phyloP scores from a whole-genome alignment of 345 rosid species.

The Crucihimalaya himalaica region DNA sequence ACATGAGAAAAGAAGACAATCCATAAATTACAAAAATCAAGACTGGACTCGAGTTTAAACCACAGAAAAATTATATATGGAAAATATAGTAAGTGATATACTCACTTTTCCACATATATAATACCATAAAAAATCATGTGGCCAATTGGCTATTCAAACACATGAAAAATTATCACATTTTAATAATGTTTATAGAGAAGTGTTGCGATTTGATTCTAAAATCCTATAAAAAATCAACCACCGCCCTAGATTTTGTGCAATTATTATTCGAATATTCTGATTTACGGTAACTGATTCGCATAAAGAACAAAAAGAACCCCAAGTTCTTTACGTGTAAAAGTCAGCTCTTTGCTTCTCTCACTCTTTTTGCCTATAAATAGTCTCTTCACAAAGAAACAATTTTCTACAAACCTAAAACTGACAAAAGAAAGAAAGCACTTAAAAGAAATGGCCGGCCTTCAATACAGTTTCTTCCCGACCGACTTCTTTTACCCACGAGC shows the following conservation, averaged over 20 bases:
- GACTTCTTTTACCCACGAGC: slow-evolving; percentile 60
- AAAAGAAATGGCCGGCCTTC: slow-evolving; percentile 49
- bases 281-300: slow-evolving; percentile 19
- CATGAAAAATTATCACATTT: not conserved
- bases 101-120: not conserved
- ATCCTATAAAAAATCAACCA: not conserved
- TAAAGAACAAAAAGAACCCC: slow-evolving; percentile 4
- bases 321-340: not conserved
- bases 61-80: not conserved
- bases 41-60: not conserved
- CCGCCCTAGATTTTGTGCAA: not conserved
- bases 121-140: not conserved
- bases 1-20: too few relatives aligned
- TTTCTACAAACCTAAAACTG: slow-evolving; percentile 8
- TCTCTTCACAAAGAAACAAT: not conserved
- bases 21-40: not conserved
- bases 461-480: slow-evolving; percentile 56
- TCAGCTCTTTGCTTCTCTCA: slow-evolving; percentile 4
- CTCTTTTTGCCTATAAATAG: slow-evolving; percentile 31
- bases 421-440: not conserved
- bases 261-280: slow-evolving; percentile 34
- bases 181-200: slow-evolving; percentile 9
- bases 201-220: slow-evolving; percentile 1
- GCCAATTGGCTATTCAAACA: slow-evolving; percentile 12
- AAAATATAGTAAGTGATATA: not conserved